Percentiles rank a stretch among this genome's conserved stretches.
These are phyloP conservation scores for rapeseed (Brassica napus) DNA, from an alignment of 345 rosid genomes.

Conservation along the genomic window Da-Ae NC_063441.1:3704501-3705000, in stretches of 20 bases:
- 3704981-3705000: constrained; percentile 21
- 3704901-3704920: constrained; percentile 5
- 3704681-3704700: background rate
- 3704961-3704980: constrained; percentile 16
- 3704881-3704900: constrained; percentile 4
- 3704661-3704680: constrained; percentile 5
- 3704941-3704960: background rate
- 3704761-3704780: background rate
- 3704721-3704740: constrained; percentile 27
- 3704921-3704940: background rate
- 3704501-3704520: constrained; percentile 6
- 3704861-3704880: background rate
- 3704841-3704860: background rate
- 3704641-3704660: background rate
- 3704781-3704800: constrained; percentile 17
- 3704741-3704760: constrained; percentile 19
- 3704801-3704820: constrained; percentile 37
- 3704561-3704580: background rate
- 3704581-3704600: constrained; percentile 7
- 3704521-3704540: constrained; percentile 27
- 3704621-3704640: background rate
- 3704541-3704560: constrained; percentile 26
- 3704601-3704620: background rate
- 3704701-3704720: background rate
- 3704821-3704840: constrained; percentile 1